Conservation (phyloP, 2,329 filamentous ascomycete genomes). For the Aspergillus carbonarius region DNA sequence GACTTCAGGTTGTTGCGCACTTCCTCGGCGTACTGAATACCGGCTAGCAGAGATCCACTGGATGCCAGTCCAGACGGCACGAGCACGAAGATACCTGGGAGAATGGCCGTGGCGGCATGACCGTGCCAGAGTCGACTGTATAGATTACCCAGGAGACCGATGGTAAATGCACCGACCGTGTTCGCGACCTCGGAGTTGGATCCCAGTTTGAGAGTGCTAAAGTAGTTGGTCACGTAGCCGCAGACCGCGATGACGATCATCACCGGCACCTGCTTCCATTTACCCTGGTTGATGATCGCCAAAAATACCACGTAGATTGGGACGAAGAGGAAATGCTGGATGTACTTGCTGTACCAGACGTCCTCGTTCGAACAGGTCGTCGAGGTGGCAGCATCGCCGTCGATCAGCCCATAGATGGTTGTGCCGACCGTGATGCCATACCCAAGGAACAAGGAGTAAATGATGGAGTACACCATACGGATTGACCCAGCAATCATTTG, state of each 20-base stretch:
- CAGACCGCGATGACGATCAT: conserved; percentile 72
- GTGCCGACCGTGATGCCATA: conserved; percentile 70
- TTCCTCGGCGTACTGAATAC: conserved; percentile 56
- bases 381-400: conserved; percentile 52
- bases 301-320: conserved; percentile 70
- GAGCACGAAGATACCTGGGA: conserved; percentile 78
- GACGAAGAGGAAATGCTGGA: conserved; percentile 67
- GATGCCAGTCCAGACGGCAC: conserved; percentile 60
- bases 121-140: conserved; percentile 71
- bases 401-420: conserved; percentile 62
- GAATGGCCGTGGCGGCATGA: conserved; percentile 76
- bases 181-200: conserved; percentile 72
- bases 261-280: conserved; percentile 71
- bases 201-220: conserved; percentile 65
- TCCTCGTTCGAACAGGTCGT: conserved; percentile 40
- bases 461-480: conserved; percentile 71
- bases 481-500: conserved; percentile 70
- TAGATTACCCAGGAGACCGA: conserved; percentile 74
- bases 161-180: conserved; percentile 71
- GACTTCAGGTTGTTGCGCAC: conserved; percentile 36
- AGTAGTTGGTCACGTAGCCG: conserved; percentile 74
- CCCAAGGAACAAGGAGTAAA: conserved; percentile 70
- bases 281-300: conserved; percentile 76
- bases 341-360: conserved; percentile 32
- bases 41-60: conserved; percentile 54